Conservation (phyloP, 306 rosid species). For the Datisca glomerata region DNA sequence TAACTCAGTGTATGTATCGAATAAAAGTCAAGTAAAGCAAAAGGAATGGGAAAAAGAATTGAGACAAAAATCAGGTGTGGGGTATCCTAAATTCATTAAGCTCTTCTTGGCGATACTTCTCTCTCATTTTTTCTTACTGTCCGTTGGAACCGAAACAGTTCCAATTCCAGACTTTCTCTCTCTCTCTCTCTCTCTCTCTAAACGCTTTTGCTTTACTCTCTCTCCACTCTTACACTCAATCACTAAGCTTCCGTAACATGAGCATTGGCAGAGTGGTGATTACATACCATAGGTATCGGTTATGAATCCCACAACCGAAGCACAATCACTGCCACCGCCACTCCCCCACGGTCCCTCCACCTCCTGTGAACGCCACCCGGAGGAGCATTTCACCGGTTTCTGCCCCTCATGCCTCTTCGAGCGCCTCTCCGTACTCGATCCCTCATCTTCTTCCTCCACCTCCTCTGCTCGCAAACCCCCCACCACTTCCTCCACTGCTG, state of each 20-base stretch:
- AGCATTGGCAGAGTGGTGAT: not conserved
- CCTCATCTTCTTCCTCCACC: constrained; percentile 30
- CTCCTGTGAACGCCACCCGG: constrained; percentile 72
- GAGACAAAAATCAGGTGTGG: not conserved
- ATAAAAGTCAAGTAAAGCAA: too few relatives aligned
- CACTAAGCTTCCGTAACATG: too few relatives aligned
- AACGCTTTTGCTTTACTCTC: too few relatives aligned
- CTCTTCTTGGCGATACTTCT: not conserved
- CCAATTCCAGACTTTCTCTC: too few relatives aligned
- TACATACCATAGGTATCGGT: constrained; percentile 14
- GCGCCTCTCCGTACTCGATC: constrained; percentile 81
- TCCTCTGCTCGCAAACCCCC: constrained; percentile 44
- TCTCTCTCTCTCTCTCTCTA: too few relatives aligned
- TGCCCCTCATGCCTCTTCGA: constrained; percentile 99
- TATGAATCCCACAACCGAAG: constrained; percentile 66
- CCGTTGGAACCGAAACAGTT: too few relatives aligned
- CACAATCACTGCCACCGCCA: constrained; percentile 24
- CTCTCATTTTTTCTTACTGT: not conserved
- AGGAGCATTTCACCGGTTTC: constrained; percentile 74
- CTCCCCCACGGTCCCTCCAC: constrained; percentile 60
- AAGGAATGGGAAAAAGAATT: not conserved
- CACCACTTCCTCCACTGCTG: constrained; percentile 59
- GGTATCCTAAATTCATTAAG: not conserved
- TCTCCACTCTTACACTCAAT: too few relatives aligned
- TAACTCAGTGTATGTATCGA: too few relatives aligned